These are phyloP conservation scores for Vigna hirtella DNA, from an alignment of 306 rosid genomes.

Conservation along the genomic window DNA sequence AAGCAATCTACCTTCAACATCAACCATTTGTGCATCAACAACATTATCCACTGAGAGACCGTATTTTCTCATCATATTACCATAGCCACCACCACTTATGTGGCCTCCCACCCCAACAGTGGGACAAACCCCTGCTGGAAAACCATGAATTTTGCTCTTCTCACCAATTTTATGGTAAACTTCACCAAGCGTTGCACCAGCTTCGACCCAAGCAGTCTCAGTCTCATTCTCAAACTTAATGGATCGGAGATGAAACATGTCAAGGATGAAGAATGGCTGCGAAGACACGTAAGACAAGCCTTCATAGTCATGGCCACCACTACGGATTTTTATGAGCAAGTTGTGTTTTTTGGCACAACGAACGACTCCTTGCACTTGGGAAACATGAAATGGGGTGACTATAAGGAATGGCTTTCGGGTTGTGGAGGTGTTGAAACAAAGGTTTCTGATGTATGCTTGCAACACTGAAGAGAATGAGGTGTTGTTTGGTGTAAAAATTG, in stretches of 20 bases:
- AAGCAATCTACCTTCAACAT: slow-evolving; percentile 60
- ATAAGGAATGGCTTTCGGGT: slow-evolving; percentile 65
- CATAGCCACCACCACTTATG: slow-evolving; percentile 83
- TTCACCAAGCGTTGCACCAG: slow-evolving; percentile 76
- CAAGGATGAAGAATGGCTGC: slow-evolving; percentile 66
- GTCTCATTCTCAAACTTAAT: slow-evolving; percentile 49
- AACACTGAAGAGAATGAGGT: slow-evolving; percentile 56
- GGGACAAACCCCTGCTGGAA: slow-evolving; percentile 84
- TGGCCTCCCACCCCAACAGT: slow-evolving; percentile 83
- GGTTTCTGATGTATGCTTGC: slow-evolving; percentile 62
- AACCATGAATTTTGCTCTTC: slow-evolving; percentile 66
- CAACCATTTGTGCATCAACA: slow-evolving; percentile 65
- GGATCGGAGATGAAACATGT: slow-evolving; percentile 68
- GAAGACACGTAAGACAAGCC: slow-evolving; percentile 62
- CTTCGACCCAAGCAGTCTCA: slow-evolving; percentile 69
- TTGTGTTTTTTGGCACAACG: slow-evolving; percentile 60
- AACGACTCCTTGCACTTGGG: slow-evolving; percentile 59
- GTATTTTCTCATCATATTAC: slow-evolving; percentile 71
- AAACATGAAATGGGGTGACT: slow-evolving; percentile 63
- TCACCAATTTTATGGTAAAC: slow-evolving; percentile 59
- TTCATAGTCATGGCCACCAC: slow-evolving; percentile 80
- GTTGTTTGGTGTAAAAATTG: slow-evolving; percentile 62
- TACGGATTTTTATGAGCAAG: slow-evolving; percentile 70
- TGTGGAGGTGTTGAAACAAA: slow-evolving; percentile 63
- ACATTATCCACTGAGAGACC: slow-evolving; percentile 71